These are phyloP conservation scores for Inga leiocalycina DNA, from an alignment of 306 rosid genomes.

Conservation along the genomic window DNA sequence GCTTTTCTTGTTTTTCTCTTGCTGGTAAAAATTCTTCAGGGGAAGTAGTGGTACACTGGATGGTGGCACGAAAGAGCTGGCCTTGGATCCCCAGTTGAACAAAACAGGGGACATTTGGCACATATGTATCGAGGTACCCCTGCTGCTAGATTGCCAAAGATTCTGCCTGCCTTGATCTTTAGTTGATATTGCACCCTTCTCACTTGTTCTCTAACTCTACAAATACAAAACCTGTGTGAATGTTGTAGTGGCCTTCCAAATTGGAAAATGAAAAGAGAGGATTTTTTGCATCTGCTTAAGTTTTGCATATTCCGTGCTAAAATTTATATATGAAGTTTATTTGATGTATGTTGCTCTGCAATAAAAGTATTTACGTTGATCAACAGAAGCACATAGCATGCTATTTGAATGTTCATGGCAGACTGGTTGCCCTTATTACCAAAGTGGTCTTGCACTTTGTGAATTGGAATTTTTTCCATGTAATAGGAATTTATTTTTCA, in stretches of 20 bases:
- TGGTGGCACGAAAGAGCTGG: constrained; percentile 64
- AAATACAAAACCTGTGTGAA: constrained; percentile 13
- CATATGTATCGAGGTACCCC: constrained; percentile 75
- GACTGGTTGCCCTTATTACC: neutral
- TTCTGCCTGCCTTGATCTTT: constrained; percentile 21
- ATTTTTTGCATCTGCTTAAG: neutral
- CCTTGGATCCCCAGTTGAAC: constrained; percentile 74
- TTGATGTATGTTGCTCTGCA: neutral
- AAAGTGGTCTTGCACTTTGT: constrained; percentile 8
- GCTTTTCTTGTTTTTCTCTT: constrained; percentile 24
- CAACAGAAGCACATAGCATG: constrained; percentile 21
- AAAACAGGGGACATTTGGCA: constrained; percentile 98
- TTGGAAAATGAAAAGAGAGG: constrained; percentile 5
- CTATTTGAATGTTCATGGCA: constrained; percentile 16
- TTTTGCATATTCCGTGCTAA: constrained; percentile 17
- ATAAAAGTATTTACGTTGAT: neutral
- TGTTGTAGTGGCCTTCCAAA: constrained; percentile 8
- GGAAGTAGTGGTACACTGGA: constrained; percentile 49
- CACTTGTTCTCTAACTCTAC: constrained; percentile 15
- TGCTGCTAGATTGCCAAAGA: constrained; percentile 34
- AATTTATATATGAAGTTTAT: constrained; percentile 20
- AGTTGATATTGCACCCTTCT: constrained; percentile 23
- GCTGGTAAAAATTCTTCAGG: constrained; percentile 34
- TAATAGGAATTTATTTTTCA: neutral
- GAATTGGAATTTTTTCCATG: constrained; percentile 3